Evolutionary conservation across 2,329 filamentous ascomycete species (phyloP).

Genomic region (Dothideomycetes sp.): DNA sequence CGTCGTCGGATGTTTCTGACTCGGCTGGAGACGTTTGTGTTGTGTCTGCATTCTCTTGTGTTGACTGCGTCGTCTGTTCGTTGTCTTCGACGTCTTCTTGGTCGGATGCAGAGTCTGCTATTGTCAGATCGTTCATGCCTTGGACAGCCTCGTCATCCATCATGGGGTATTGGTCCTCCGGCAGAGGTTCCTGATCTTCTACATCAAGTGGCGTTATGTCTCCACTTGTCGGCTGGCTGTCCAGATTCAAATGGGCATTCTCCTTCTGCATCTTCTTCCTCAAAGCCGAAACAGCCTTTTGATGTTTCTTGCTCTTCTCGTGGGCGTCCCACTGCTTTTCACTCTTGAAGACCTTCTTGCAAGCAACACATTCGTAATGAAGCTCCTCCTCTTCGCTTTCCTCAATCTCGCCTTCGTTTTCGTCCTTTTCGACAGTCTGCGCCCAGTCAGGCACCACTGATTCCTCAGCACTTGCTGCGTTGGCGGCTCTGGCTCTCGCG

Average conservation of each 20-base stretch:
- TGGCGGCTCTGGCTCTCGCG: constrained; percentile 69
- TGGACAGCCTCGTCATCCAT: constrained; percentile 19
- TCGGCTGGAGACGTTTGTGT: not conserved
- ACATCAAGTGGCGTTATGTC: constrained; percentile 23
- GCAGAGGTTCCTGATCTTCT: constrained; percentile 21
- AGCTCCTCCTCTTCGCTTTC: constrained; percentile 41
- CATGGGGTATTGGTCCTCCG: constrained; percentile 3
- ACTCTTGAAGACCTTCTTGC: constrained; percentile 67
- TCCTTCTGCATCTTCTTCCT: constrained; percentile 76
- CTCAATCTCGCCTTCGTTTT: constrained; percentile 42
- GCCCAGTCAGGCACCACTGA: constrained; percentile 65
- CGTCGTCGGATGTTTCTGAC: constrained; percentile 24
- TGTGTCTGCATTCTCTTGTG: not conserved
- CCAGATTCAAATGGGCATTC: constrained; percentile 50
- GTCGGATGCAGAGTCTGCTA: constrained; percentile 17
- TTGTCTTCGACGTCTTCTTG: not conserved
- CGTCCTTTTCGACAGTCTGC: constrained; percentile 46
- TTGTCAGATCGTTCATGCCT: constrained; percentile 17
- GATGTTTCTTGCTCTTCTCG: constrained; percentile 93
- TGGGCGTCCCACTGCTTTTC: constrained; percentile 86
- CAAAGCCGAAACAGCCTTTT: constrained; percentile 74
- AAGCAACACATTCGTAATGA: constrained; percentile 54
- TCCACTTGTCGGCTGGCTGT: constrained; percentile 27
- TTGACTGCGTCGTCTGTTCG: not conserved
- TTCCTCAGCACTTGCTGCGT: constrained; percentile 62